Evolutionary conservation across 306 rosid genomes (phyloP), one percentile per base, ranked within the genome.

Genomic region (Quercus mongolica): DNA sequence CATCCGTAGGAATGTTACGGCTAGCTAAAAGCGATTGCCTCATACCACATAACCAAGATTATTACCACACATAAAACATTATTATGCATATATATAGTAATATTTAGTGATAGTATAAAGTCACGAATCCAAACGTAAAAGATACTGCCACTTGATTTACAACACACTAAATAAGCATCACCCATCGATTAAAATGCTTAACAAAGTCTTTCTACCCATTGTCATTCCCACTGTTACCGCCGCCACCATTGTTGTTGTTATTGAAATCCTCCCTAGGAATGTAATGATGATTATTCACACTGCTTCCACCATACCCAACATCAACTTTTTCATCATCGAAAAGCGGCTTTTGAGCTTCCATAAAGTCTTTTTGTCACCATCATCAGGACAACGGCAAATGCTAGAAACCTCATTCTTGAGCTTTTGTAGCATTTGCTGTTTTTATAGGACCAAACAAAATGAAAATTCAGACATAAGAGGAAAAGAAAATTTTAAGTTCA

Each of bases 231-330:
- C 30, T 30, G 0, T 20, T 55, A 4, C 31, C 31, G 8, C n/a
- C 33, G 56, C 56, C 71, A 18, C 79, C 78, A 23, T 56, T 44
- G 13, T 19, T 19, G 58, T 56, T 55, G 71, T 78, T 35, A 35
- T 5, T 68, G 21, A 46, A 82, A 26, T 83, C 73, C 21, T 77
- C 52, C 61, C 81, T 46, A 14, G 83, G 89, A 21, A 83, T 77
- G 33, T 73, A 46, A 73, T 77, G 85, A 56, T 83, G 89, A 56
- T 77, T 76, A 30, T 63, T 78, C 49, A 59, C 80, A 46, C 44
- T 58, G 54, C 35, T 56, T 64, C 75, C 69, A 51, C 74, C 76
- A 13, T 64, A 28, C 35, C 56, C 51, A 18, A 58, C 57, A 69
- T 61, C 56, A 4, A 20, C 52, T 3, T 76, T 61, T 14, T 73